Percentiles rank a stretch among this genome's conserved stretches.
These are phyloP conservation scores for Trichoderma endophyticum DNA, from an alignment of 2,329 filamentous ascomycete species.

Conservation along the genomic window DNA sequence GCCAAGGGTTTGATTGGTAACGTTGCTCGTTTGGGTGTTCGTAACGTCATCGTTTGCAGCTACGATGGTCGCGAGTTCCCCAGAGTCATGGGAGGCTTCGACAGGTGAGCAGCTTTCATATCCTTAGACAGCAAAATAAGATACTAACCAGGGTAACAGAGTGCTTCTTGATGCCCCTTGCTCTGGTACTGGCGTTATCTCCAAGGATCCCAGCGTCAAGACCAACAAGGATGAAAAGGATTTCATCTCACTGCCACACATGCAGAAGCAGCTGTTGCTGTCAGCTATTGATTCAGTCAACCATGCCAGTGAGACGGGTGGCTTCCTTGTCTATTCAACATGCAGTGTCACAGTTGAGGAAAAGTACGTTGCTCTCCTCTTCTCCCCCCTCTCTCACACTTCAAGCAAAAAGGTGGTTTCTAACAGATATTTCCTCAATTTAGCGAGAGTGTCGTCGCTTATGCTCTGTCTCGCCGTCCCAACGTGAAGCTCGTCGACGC, in stretches of 20 bases:
- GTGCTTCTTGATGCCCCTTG: constrained; percentile 93
- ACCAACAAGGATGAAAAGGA: constrained; percentile 97
- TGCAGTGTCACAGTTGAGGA: constrained; percentile 94
- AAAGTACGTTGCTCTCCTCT: constrained; percentile 33
- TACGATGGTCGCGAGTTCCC: constrained; percentile 95
- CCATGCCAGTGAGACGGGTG: constrained; percentile 85
- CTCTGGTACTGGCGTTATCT: constrained; percentile 94
- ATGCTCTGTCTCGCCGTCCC: constrained; percentile 84
- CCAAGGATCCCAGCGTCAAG: constrained; percentile 95
- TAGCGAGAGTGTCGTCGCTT: constrained; percentile 82
- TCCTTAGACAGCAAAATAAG: neutral
- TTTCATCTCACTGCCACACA: constrained; percentile 88
- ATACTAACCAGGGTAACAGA: neutral
- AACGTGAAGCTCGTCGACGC: constrained; percentile 94
- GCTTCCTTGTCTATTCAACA: constrained; percentile 94
- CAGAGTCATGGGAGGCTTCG: constrained; percentile 90
- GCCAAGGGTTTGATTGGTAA: constrained; percentile 97
- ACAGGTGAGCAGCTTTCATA: constrained; percentile 48
- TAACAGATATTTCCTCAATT: neutral
- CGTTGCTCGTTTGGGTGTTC: constrained; percentile 88
- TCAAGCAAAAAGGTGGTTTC: neutral
- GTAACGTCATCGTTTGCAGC: constrained; percentile 93
- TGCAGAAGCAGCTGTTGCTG: constrained; percentile 90
- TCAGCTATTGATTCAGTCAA: constrained; percentile 94
- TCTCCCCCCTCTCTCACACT: neutral